Percentiles rank a stretch among this genome's conserved stretches.
These are phyloP conservation scores for Malus sieversii DNA, from an alignment of 306 rosid genomes.

Conservation along the genomic window DNA sequence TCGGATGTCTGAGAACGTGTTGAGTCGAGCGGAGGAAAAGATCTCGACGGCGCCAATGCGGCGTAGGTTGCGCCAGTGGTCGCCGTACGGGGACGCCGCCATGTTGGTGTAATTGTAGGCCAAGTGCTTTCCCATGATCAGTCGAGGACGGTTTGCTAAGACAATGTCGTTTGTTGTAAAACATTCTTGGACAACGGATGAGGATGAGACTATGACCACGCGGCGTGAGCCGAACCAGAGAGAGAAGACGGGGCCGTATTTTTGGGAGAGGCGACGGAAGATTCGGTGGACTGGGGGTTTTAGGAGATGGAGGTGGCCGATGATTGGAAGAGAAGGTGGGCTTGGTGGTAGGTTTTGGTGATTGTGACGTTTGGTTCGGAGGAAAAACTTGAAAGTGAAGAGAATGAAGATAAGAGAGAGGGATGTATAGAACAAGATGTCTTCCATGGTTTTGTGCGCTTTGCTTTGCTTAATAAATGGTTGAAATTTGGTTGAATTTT, in stretches of 20 bases:
- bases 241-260: conserved; percentile 31
- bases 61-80: conserved; percentile 81
- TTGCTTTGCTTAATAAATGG: no score
- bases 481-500: no score
- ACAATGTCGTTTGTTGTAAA: conserved; percentile 59
- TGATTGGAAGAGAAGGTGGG: conserved; percentile 45
- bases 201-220: conserved; percentile 40
- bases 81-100: conserved; percentile 36
- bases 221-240: conserved; percentile 28
- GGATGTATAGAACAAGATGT: neutral
- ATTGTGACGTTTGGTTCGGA: conserved; percentile 9
- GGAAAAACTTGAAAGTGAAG: neutral
- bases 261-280: conserved; percentile 26
- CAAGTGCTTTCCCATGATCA: conserved; percentile 25
- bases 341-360: conserved; percentile 40
- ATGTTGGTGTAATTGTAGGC: conserved; percentile 37
- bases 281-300: conserved; percentile 31
- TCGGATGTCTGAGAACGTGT: conserved; percentile 22
- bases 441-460: neutral
- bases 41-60: conserved; percentile 54
- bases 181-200: conserved; percentile 45
- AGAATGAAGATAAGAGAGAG: neutral
- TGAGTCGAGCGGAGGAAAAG: conserved; percentile 35
- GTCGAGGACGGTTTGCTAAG: conserved; percentile 41
- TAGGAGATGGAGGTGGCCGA: conserved; percentile 53